Evolutionary conservation across 192 early-diverging fungal species (phyloP).

Genomic region (Powellomyces hirtus): DNA sequence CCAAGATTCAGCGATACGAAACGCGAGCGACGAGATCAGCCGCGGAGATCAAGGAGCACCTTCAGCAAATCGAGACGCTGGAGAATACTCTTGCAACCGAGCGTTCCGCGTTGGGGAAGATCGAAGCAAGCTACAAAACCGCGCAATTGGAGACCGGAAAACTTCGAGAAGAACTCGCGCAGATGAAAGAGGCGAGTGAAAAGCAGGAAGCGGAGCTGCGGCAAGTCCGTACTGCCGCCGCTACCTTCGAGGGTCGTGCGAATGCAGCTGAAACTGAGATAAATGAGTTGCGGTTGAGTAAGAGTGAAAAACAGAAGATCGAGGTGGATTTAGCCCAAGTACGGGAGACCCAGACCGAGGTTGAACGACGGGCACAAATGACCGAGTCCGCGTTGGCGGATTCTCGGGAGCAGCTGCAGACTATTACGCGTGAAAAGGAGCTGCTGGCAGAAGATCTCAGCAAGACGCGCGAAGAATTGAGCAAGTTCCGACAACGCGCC

Average conservation of each 20-base stretch:
- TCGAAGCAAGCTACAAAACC: not conserved
- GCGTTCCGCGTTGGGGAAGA: not conserved
- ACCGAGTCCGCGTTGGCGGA: not conserved
- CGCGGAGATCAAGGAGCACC: not conserved
- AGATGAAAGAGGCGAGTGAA: not conserved
- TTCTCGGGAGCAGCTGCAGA: not conserved
- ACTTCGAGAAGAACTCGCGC: not conserved
- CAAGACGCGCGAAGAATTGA: not conserved
- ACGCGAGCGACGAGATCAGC: not conserved
- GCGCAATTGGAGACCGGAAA: not conserved
- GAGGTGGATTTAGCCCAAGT: not conserved
- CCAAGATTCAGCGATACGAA: not conserved
- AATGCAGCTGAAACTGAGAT: not conserved
- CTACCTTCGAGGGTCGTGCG: not conserved
- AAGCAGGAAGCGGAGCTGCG: not conserved
- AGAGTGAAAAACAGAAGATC: not conserved
- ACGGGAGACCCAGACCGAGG: not conserved
- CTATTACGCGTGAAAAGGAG: not conserved
- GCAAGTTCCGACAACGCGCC: not conserved
- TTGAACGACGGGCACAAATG: not conserved
- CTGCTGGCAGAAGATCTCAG: not conserved
- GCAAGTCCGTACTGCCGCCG: not conserved
- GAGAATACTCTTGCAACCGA: not conserved
- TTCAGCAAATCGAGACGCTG: not conserved
- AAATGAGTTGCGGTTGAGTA: not conserved